phyloP scores from a whole-genome alignment of 352 stramenopile genomes.

The Phytophthora brassicae region DNA sequence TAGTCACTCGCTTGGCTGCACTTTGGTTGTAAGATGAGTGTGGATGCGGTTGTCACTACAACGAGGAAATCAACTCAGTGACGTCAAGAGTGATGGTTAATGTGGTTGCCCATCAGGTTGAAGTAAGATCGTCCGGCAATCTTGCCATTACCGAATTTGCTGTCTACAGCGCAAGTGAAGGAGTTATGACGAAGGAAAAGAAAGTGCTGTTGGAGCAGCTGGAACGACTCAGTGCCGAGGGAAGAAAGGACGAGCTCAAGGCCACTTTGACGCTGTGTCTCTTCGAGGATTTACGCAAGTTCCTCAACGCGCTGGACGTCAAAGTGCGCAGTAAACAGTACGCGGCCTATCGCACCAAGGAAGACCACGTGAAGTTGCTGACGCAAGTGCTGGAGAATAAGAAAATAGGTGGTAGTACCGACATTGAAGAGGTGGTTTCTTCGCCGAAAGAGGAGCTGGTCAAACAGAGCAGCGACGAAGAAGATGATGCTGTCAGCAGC shows the following conservation, averaged over 20 bases:
- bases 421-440: not conserved
- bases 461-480: not conserved
- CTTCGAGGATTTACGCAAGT: conserved; percentile 19
- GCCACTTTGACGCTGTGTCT: not conserved
- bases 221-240: not conserved
- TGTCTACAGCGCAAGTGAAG: not conserved
- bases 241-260: conserved; percentile 1
- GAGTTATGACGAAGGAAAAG: not conserved
- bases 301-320: conserved; percentile 6
- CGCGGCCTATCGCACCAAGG: conserved; percentile 13
- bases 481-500: not conserved
- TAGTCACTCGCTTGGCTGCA: not conserved
- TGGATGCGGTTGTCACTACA: conserved; percentile 19
- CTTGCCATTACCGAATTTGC: conserved; percentile 8
- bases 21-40: no score
- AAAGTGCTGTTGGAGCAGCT: conserved; percentile 12
- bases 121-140: conserved; percentile 8
- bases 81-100: conserved; percentile 17
- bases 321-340: conserved; percentile 17
- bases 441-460: not conserved
- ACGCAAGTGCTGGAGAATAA: conserved; percentile 2
- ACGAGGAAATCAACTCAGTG: conserved; percentile 1
- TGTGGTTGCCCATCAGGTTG: conserved; percentile 7
- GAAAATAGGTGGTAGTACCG: not conserved
- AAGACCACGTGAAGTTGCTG: conserved; percentile 13